Percentiles rank a stretch among this genome's conserved stretches.
phyloP scores from a whole-genome alignment of 2,329 filamentous ascomycete genomes.

The Fusarium subtropicale region DNA sequence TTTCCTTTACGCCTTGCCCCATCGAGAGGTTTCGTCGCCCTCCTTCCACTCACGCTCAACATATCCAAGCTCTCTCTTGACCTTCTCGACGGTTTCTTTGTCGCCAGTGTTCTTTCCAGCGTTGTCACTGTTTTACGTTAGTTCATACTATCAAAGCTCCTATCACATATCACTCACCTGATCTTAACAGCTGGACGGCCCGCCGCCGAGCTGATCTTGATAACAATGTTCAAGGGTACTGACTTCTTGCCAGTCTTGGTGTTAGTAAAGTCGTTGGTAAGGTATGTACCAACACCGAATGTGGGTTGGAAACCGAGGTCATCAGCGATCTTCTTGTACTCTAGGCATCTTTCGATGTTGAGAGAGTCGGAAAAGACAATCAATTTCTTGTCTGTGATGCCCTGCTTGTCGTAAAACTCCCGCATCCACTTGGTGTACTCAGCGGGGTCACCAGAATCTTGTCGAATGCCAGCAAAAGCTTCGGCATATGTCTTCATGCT shows the following conservation, averaged over 20 bases:
- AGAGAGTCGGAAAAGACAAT: conserved; percentile 97
- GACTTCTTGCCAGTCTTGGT: conserved; percentile 82
- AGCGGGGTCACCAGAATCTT: conserved; percentile 89
- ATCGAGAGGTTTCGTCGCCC: conserved; percentile 85
- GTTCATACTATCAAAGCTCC: not conserved
- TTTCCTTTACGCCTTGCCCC: conserved; percentile 66
- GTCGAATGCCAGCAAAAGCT: conserved; percentile 84
- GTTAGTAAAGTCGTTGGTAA: conserved; percentile 93
- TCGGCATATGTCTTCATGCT: conserved; percentile 77
- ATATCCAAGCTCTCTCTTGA: conserved; percentile 89
- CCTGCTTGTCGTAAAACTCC: conserved; percentile 80
- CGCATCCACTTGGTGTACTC: conserved; percentile 83
- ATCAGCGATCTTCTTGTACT: conserved; percentile 89
- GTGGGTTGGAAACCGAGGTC: conserved; percentile 83
- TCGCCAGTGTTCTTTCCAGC: conserved; percentile 95
- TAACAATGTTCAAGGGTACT: conserved; percentile 94
- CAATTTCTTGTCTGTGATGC: conserved; percentile 83
- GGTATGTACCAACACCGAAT: conserved; percentile 94
- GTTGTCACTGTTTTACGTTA: conserved; percentile 70
- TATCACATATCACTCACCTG: conserved; percentile 56
- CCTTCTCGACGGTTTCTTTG: conserved; percentile 78
- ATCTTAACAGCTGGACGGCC: conserved; percentile 91
- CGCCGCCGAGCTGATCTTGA: conserved; percentile 89
- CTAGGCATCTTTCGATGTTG: conserved; percentile 88
- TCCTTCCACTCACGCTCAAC: conserved; percentile 84